Conservation (phyloP, 192 early-diverging fungal genomes). For the Chytriomyces sp. region DNA sequence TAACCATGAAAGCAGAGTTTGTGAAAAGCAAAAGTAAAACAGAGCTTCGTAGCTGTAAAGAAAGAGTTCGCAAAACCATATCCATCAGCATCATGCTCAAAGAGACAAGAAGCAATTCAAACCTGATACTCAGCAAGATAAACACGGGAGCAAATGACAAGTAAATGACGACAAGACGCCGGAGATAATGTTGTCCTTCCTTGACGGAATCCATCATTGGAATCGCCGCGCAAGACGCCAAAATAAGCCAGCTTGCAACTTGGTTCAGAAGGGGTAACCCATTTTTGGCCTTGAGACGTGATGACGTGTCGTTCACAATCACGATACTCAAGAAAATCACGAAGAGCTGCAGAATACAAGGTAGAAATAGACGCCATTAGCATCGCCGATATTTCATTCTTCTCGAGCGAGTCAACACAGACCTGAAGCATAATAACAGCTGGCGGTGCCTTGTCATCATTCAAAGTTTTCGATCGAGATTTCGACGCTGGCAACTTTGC, state of each 20-base stretch:
- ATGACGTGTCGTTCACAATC: conserved; percentile 68
- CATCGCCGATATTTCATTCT: too few relatives aligned
- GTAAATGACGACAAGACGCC: conserved; percentile 81
- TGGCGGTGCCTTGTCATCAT: background rate
- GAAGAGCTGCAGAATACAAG: conserved; percentile 44
- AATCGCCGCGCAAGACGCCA: conserved; percentile 57
- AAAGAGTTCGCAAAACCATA: background rate
- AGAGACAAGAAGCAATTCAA: background rate
- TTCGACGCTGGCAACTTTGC: conserved; percentile 21
- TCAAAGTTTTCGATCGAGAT: background rate
- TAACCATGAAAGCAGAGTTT: conserved; percentile 76
- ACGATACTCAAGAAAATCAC: conserved; percentile 61
- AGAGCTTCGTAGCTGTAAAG: conserved; percentile 72
- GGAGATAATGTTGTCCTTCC: conserved; percentile 73
- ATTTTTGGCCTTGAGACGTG: conserved; percentile 58
- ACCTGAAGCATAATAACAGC: conserved; percentile 18
- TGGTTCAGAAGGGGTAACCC: conserved; percentile 76
- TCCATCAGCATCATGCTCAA: background rate
- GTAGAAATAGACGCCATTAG: background rate
- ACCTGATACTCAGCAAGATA: conserved; percentile 78
- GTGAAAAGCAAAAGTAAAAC: conserved; percentile 85
- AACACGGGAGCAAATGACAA: conserved; percentile 87
- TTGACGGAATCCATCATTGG: conserved; percentile 68
- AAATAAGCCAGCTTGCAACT: conserved; percentile 65
- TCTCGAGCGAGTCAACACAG: background rate